phyloP scores from a whole-genome alignment of 192 early-diverging fungal species.

The Backusella morwellensis region DNA sequence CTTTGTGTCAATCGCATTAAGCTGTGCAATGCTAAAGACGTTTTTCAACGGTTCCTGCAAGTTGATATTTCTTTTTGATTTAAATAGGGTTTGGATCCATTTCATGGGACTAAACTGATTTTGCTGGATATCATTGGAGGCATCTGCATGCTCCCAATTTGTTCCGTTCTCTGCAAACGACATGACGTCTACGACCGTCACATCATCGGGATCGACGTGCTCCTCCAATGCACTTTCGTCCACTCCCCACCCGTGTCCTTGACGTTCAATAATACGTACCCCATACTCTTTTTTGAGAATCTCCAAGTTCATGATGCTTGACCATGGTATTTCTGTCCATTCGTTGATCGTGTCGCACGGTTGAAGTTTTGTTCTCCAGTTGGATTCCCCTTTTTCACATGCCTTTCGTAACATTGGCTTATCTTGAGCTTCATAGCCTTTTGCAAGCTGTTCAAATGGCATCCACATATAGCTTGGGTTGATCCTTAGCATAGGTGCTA shows the following conservation, averaged over 20 bases:
- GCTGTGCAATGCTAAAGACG: background rate
- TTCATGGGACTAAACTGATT: background rate
- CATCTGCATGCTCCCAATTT: slow-evolving; percentile 8
- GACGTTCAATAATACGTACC: slow-evolving; percentile 22
- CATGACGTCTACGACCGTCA: slow-evolving; percentile 15
- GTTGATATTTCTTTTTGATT: background rate
- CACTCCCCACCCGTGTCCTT: background rate
- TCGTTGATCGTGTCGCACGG: slow-evolving; percentile 8
- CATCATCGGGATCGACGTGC: background rate
- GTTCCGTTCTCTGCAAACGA: slow-evolving; percentile 15
- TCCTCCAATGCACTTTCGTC: slow-evolving; percentile 7
- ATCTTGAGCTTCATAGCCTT: slow-evolving; percentile 24
- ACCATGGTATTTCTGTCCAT: slow-evolving; percentile 27
- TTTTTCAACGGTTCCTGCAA: slow-evolving; percentile 5
- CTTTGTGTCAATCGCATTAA: background rate
- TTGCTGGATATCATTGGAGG: background rate
- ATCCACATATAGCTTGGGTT: slow-evolving; percentile 11
- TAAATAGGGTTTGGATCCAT: slow-evolving; percentile 1
- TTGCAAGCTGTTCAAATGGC: slow-evolving; percentile 10
- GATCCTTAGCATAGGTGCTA: slow-evolving; percentile 20
- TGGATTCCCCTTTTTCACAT: background rate
- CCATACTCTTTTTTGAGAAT: slow-evolving; percentile 8
- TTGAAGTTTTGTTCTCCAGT: slow-evolving; percentile 5
- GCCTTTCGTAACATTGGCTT: background rate
- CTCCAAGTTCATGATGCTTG: slow-evolving; percentile 16